Evolutionary conservation across 192 early-diverging fungal species (phyloP), one percentile per base, ranked within the genome.

Genomic region (Coemansia sp.): DNA sequence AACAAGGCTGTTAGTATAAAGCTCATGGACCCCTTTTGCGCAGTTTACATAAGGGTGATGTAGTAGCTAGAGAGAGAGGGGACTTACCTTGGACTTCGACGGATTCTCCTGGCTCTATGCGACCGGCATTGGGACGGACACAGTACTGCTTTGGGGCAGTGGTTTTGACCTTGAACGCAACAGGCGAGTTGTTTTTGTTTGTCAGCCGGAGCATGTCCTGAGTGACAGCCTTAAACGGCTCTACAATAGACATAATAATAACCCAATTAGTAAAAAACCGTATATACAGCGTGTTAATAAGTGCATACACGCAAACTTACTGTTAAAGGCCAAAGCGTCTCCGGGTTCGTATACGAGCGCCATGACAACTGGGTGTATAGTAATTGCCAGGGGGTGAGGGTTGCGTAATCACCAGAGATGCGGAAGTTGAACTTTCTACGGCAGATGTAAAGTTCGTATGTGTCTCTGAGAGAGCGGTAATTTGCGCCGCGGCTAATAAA

Each of bases 121-220:
- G 81, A 16, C 95, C 96, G 33, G 91, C 88, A 78, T 97, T 99
- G 49, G 97, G 96, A 22, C 95, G 88, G 41, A 99, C 97, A 75
- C 95, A 97, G 80, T 97, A 99, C 69, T 94, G 91, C 83, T 95
- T 97, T 43, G 97, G 97, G 2, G 97, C 97, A 10, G 97, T 99
- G 18, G 97, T 99, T 71, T 99, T 99, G 75, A 99, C 93, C 76
- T 99, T 98, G 88, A 96, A 99, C n/a, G 94, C 93, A 36, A 96
- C 85, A 2, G 93, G 87, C 44, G 87, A 55, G 65, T 87, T 80
- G 66, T 86, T 85, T 34, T 85, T 81, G 85, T 94, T 94, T 31
- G 76, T 84, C 62, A 93, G 84, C n/a, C 73, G 65, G 61, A 92
- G 71, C 8, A 67, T 64, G 61, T 87, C 87, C 47, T 89, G 86